phyloP scores from a whole-genome alignment of 2,329 filamentous ascomycete genomes.

The Lithohypha guttulata region DNA sequence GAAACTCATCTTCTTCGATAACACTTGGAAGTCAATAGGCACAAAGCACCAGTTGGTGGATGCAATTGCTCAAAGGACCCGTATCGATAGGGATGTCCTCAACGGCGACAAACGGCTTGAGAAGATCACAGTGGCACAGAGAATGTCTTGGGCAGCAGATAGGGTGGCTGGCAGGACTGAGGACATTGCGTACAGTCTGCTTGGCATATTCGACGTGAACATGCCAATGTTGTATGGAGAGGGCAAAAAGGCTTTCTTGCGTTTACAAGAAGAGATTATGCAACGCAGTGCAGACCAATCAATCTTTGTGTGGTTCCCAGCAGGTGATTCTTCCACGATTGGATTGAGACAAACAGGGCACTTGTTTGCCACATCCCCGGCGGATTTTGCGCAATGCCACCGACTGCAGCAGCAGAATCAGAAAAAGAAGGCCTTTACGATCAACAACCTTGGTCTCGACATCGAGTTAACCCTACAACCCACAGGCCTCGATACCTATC shows the following conservation, averaged over 20 bases:
- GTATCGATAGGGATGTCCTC: slow-evolving; percentile 4
- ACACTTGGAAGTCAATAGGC: background rate
- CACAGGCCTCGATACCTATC: slow-evolving; percentile 1
- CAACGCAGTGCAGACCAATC: slow-evolving; percentile 7
- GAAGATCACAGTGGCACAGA: slow-evolving; percentile 23
- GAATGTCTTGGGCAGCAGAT: slow-evolving; percentile 32
- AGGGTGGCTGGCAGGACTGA: slow-evolving; percentile 28
- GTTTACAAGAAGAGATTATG: slow-evolving; percentile 18
- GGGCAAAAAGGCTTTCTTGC: slow-evolving; percentile 20
- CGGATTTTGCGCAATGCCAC: slow-evolving; percentile 5
- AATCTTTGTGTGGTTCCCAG: background rate
- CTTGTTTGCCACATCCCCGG: slow-evolving; percentile 3
- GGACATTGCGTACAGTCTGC: slow-evolving; percentile 36
- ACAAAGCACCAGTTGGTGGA: slow-evolving; percentile 6
- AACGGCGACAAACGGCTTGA: background rate
- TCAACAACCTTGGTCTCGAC: slow-evolving; percentile 8
- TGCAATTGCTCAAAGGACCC: slow-evolving; percentile 1
- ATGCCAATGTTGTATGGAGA: slow-evolving; percentile 37
- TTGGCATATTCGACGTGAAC: slow-evolving; percentile 36
- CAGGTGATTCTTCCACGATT: no score
- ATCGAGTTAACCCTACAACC: slow-evolving; percentile 1
- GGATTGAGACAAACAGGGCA: background rate
- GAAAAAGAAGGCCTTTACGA: slow-evolving; percentile 1
- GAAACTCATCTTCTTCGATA: slow-evolving; percentile 9
- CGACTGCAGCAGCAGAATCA: background rate